Percentiles rank a stretch among this genome's conserved stretches.
Conservation (phyloP, 495 filamentous ascomycete species). For the Symbiotaphrina buchneri region DNA sequence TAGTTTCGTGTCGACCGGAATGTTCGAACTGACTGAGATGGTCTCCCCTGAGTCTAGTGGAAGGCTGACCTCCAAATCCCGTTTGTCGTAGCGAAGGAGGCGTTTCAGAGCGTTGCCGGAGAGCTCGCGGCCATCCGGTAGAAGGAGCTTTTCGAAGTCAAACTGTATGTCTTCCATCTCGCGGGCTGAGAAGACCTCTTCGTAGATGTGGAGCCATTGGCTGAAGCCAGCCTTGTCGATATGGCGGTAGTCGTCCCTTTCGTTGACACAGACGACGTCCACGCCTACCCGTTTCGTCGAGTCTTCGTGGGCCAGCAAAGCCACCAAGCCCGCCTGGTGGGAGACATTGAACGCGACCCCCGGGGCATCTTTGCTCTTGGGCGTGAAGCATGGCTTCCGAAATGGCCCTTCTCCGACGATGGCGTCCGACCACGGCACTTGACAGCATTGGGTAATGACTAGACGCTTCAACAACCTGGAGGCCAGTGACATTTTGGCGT, state of each 20-base stretch:
- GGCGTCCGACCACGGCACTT: constrained; percentile 42
- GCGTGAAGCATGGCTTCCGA: constrained; percentile 5
- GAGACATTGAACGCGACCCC: constrained; percentile 67
- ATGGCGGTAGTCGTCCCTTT: constrained; percentile 31
- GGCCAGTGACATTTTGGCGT: constrained; percentile 46
- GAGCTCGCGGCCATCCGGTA: constrained; percentile 11
- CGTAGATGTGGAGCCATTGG: constrained; percentile 54
- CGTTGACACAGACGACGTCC: constrained; percentile 33
- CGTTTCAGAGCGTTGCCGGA: constrained; percentile 11
- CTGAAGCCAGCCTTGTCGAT: constrained; percentile 28
- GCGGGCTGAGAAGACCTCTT: constrained; percentile 43
- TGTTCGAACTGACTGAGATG: constrained; percentile 11
- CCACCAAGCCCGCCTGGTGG: constrained; percentile 66
- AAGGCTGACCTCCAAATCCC: constrained; percentile 11
- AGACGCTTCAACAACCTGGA: constrained; percentile 64
- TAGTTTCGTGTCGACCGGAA: constrained; percentile 31
- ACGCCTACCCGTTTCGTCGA: constrained; percentile 15
- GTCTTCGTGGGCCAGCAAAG: constrained; percentile 26
- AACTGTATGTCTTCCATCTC: constrained; percentile 37
- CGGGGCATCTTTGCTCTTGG: constrained; percentile 6
- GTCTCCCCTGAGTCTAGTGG: constrained; percentile 9
- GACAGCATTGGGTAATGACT: constrained; percentile 37
- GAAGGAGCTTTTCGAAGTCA: constrained; percentile 2
- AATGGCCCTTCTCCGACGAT: constrained; percentile 17
- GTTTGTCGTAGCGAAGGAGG: constrained; percentile 10